phyloP scores from a whole-genome alignment of 768 basidiomycete genomes.

The Boletus subparvulus region DNA sequence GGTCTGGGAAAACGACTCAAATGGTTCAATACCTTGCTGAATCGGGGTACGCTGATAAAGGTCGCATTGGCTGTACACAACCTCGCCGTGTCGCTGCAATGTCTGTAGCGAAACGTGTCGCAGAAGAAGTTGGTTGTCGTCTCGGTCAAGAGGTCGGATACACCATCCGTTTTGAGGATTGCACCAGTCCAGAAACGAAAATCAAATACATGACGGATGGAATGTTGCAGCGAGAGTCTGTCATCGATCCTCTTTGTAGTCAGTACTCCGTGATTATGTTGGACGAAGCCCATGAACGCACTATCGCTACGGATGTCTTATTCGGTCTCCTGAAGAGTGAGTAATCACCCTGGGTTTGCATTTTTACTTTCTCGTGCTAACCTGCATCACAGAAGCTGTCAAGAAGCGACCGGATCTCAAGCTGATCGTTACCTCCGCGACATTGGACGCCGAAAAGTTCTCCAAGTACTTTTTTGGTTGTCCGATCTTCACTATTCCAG shows the following conservation, averaged over 20 bases:
- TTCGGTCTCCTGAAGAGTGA: conserved; percentile 85
- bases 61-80: conserved; percentile 95
- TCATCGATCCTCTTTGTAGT: conserved; percentile 93
- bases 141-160: conserved; percentile 98
- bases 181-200: conserved; percentile 95
- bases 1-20: conserved; percentile 98
- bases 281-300: conserved; percentile 98
- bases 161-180: conserved; percentile 98
- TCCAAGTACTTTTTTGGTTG: conserved; percentile 99
- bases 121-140: conserved; percentile 97
- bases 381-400: conserved; percentile 69
- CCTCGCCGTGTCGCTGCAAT: conserved; percentile 99
- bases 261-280: conserved; percentile 96
- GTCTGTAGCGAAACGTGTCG: conserved; percentile 97
- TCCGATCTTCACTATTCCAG: conserved; percentile 99
- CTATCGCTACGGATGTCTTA: conserved; percentile 96
- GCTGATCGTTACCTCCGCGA: conserved; percentile 97
- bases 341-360: conserved; percentile 8
- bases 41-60: conserved; percentile 85
- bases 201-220: conserved; percentile 99
- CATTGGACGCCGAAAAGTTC: conserved; percentile 99
- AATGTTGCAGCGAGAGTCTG: conserved; percentile 95
- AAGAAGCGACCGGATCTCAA: conserved; percentile 95
- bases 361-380: conserved; percentile 15
- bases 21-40: conserved; percentile 99